phyloP scores from a whole-genome alignment of 108 stramenopile genomes.

The Cyclotella sp. region DNA sequence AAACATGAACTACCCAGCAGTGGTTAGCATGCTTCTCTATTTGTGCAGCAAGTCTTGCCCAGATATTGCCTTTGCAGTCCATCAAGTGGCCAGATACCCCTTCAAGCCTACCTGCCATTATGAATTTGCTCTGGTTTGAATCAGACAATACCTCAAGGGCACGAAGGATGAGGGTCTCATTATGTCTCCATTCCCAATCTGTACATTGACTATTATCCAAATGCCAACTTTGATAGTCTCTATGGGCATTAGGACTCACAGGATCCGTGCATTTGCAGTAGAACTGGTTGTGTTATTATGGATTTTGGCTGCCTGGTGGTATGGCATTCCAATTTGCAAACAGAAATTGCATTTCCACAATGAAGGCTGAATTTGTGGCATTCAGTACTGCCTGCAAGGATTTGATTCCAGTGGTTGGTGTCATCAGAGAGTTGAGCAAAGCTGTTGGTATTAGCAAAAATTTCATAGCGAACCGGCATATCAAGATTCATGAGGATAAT shows the following conservation, averaged over 20 bases:
- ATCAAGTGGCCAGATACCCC: no score
- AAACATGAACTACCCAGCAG: no score
- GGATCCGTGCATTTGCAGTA: constrained; percentile 55
- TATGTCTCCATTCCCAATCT: no score
- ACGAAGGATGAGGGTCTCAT: no score
- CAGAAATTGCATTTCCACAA: constrained; percentile 54
- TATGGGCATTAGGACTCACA: constrained; percentile 30
- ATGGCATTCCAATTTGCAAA: no score
- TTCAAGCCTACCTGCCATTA: no score
- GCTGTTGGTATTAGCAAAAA: no score
- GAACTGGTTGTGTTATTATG: constrained; percentile 58
- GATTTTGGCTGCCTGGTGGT: constrained; percentile 42
- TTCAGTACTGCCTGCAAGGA: constrained; percentile 42
- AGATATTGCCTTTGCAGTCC: constrained; percentile 37
- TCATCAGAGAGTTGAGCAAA: constrained; percentile 21
- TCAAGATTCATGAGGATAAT: constrained; percentile 64
- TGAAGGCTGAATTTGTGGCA: constrained; percentile 62
- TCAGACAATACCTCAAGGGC: no score
- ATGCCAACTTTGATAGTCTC: constrained; percentile 40
- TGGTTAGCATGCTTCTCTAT: constrained; percentile 60
- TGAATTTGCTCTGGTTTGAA: no score
- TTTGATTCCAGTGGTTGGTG: no score
- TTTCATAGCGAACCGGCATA: constrained; percentile 26
- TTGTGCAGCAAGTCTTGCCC: constrained; percentile 41
- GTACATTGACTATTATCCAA: constrained; percentile 21